Conservation (phyloP, 2,329 filamentous ascomycete species). For the Pseudopyrenochaeta lycopersici region DNA sequence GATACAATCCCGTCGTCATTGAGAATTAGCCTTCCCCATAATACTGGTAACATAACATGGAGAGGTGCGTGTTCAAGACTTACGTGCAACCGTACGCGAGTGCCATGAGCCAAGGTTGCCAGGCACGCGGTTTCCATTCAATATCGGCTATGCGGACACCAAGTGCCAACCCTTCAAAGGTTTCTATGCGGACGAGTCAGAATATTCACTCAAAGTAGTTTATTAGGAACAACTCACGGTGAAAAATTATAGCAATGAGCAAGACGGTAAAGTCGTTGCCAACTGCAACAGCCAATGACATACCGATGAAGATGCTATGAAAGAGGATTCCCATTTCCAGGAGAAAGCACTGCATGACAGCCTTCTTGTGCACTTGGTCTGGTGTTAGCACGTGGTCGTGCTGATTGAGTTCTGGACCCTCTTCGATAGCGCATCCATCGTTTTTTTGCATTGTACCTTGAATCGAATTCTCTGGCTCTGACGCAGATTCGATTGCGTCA, state of each 20-base stretch:
- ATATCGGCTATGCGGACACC: constrained; percentile 86
- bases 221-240: constrained; percentile 45
- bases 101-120: constrained; percentile 74
- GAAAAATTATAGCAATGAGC: constrained; percentile 69
- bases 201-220: background rate
- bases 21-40: background rate
- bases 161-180: constrained; percentile 86
- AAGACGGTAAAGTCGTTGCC: constrained; percentile 63
- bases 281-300: constrained; percentile 66
- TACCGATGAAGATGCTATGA: constrained; percentile 70
- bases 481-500: constrained; percentile 56
- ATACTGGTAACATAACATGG: background rate
- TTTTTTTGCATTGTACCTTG: constrained; percentile 37
- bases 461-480: constrained; percentile 55
- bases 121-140: constrained; percentile 52
- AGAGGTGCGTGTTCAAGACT: background rate
- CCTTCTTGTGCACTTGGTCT: constrained; percentile 39
- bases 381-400: constrained; percentile 19
- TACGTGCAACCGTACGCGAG: constrained; percentile 71
- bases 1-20: background rate
- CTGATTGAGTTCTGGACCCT: constrained; percentile 32
- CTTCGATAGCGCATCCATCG: constrained; percentile 30
- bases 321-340: constrained; percentile 70
- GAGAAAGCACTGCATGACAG: constrained; percentile 48
- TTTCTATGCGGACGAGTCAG: constrained; percentile 57